Evolutionary conservation across 192 early-diverging fungal genomes (phyloP).

Genomic region (Coemansia sp.): DNA sequence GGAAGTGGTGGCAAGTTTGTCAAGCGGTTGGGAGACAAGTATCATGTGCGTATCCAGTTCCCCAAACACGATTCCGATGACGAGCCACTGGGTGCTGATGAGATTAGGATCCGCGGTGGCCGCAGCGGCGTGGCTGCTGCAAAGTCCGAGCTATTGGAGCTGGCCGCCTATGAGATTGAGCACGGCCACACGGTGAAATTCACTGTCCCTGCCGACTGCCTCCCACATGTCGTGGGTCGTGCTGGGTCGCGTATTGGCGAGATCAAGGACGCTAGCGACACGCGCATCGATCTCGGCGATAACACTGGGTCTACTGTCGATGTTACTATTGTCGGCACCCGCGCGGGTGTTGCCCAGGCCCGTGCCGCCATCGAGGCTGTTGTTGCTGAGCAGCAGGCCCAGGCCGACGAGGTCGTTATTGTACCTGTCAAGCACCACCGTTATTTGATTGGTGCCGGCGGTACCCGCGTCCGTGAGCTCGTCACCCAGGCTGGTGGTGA

Average conservation of each 20-base stretch:
- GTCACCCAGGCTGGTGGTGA: constrained; percentile 62
- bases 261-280: constrained; percentile 71
- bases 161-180: constrained; percentile 82
- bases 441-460: constrained; percentile 68
- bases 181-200: constrained; percentile 70
- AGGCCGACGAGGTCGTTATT: constrained; percentile 55
- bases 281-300: constrained; percentile 73
- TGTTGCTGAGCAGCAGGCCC: constrained; percentile 62
- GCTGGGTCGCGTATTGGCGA: constrained; percentile 71
- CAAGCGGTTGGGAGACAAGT: constrained; percentile 76
- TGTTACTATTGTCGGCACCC: constrained; percentile 58
- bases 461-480: constrained; percentile 65
- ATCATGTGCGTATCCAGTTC: constrained; percentile 72
- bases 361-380: constrained; percentile 63
- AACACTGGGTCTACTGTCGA: constrained; percentile 34
- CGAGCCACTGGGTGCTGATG: constrained; percentile 52
- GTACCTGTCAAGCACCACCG: constrained; percentile 64
- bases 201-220: constrained; percentile 61
- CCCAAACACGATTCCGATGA: constrained; percentile 56
- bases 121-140: constrained; percentile 79
- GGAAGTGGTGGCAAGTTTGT: constrained; percentile 72
- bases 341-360: constrained; percentile 59
- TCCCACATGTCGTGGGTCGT: constrained; percentile 81
- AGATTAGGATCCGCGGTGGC: constrained; percentile 83
- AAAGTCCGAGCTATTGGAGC: constrained; percentile 80